Base-by-base conservation (phyloP, 495 filamentous ascomycete species). In the Xylona heveae region DNA sequence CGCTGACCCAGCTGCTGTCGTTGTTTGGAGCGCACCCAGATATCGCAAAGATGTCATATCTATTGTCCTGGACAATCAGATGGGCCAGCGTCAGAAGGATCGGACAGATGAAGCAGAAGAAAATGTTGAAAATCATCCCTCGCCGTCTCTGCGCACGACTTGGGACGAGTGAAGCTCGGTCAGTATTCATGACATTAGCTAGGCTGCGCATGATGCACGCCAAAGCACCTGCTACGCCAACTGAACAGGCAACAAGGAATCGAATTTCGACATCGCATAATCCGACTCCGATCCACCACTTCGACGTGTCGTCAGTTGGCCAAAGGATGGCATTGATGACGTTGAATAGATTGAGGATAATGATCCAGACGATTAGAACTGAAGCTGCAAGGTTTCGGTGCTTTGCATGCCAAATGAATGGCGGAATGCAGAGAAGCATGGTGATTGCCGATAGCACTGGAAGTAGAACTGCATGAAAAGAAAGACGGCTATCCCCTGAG, bases 261-360 rank as follows among this genome's bases (percentile, higher is more conserved):
- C 82, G 81, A 31, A 67, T 61, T 47, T 91, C 64, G 17, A 94
- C 46, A 50, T 97, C 88, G 45, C 88, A 97, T 37, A 83, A 68
- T 1, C 70, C 74, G 3, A 54, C 44, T 14, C 88, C 88, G 34
- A 64, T 55, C 61, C 64, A 95, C 72, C 77, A 84, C 4, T 42
- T 48, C 0, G 46, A 42, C 24, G 71, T 54, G 40, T 85, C 58
- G 47, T 88, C 71, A 10, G 60, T 66, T 16, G 66, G 67, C 88
- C 88, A 97, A 34, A 91, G 64, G 24, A 88, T 44, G 6, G 78
- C 60, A 48, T 93, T 93, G 58, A 78, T 43, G 40, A 78, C 64
- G 40, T 62, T 73, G 48, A 71, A 59, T 14, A 74, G 5, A 47
- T 85, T 83, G 43, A 70, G 46, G 6, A 78, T 13, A 14, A 69